Evolutionary conservation across 2,329 filamentous ascomycete species (phyloP), one percentile per base, ranked within the genome.

Genomic region (Verticillium tricorpus): DNA sequence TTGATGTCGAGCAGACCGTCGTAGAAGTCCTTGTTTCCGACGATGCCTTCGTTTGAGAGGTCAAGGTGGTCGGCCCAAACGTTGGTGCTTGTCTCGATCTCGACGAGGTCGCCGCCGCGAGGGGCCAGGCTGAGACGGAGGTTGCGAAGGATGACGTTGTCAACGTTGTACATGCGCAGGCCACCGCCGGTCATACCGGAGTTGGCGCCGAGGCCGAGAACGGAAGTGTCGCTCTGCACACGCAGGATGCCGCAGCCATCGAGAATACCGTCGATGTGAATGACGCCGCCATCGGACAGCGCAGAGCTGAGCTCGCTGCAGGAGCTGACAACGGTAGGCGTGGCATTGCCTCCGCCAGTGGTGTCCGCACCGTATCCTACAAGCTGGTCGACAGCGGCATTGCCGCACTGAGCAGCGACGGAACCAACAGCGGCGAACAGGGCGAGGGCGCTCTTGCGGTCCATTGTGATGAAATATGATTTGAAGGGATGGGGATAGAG

Each of bases 1-100:
- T 74, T 77, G 55, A 80, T 71, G 64, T 81, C 79, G 2, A 80
- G 64, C 2, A 80, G 67, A 0, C 79, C 79, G 60, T 87, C 83
- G 67, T 79, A 77, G 31, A 72, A 70, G 67, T 80, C 78, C 66
- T 80, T 81, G 40, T 74, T 75, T 19, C 56, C 65, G 0, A 74
- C 62, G 7, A 74, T 71, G 11, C 73, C 69, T 71, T 86, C 56
- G 2, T 71, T 71, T 31, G 69, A 73, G n/a, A 81, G 71, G 57
- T 80, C 78, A 59, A 71, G 73, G 62, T 57, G 84, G 70, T 87
- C 85, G 52, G 86, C 75, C 84, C 84, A 87, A 66, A 80, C 69
- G 62, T 84, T 45, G 22, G 70, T 77, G 1, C 77, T 74, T 4
- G 63, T 65, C 68, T 84, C 72, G 15, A 73, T 67, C 6, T 71